Evolutionary conservation across 2,329 filamentous ascomycete species (phyloP), one percentile per base, ranked within the genome.

Genomic region (Torrubiella hemipterigena): DNA sequence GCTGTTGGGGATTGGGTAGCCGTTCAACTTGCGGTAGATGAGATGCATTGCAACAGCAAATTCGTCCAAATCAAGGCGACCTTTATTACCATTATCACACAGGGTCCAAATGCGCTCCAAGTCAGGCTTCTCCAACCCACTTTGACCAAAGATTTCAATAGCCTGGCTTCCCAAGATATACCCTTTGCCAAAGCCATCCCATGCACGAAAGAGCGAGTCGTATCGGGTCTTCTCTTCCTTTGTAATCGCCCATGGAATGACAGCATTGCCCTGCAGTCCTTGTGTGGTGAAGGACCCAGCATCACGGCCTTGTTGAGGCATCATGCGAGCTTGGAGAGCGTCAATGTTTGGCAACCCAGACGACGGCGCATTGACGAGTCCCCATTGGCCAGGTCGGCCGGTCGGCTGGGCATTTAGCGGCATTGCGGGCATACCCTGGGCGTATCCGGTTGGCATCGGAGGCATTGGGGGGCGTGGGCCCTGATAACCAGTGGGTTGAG

Each of bases 31-130:
- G 46, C 91, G 74, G 61, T 98, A 98, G 47, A 98, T 98, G 58
- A 98, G 63, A 68, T 98, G 91, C 91, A 98, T 98, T 8, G 87
- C 86, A 31, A 98, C 89, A 7, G 91, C 87, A 50, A 98, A 98
- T 50, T 98, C 91, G 51, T 98, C 91, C 48, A 96, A 73, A 47
- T 98, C 87, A 18, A 98, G 69, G 34, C 87, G 81, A 13, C 91
- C 91, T 54, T 91, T 91, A 56, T 98, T 95, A 41, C 87, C 81
- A 19, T 87, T 81, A 51, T 98, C 91, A 4, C 89, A 81, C 36
- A 98, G 64, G 8, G 91, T 96, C 91, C 91, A 98, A 30, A 96
- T 78, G 19, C 81, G 73, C 56, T 96, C 91, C 22, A 98, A 63
- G 44, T 96, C 91, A 17, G 79, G 65, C 56, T 93, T 93, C 29